Evolutionary conservation across 2,329 filamentous ascomycete genomes (phyloP), one percentile per base, ranked within the genome.

Genomic region (Tolypocladium paradoxum): DNA sequence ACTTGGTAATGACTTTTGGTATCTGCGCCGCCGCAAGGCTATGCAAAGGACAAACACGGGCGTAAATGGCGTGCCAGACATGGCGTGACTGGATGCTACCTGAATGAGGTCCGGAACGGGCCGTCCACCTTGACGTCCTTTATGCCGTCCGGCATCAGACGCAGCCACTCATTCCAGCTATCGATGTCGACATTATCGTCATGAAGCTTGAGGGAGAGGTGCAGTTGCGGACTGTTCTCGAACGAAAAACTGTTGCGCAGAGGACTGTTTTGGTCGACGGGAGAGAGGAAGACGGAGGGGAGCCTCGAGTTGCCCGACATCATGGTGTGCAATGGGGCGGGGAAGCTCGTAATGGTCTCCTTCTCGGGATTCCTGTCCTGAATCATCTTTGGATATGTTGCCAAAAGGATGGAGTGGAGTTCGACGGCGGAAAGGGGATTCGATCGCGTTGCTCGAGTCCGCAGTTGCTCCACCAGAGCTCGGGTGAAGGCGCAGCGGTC

Each of bases 91-190:
- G 29, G 2, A 49, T 36, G 40, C 48, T 55, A 64, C 50, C 60
- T 55, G 47, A 64, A 63, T 3, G 56, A 51, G 9, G 60, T 50
- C 53, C 68, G 63, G 51, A 70, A 77, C 22, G 76, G 75, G 3
- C 76, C 76, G 27, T 82, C 78, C 45, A 81, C 73, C 63, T 75
- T 77, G 53, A 81, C 70, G 54, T 81, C 78, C 58, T 69, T 74
- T 57, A 82, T 73, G 8, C 77, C 75, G 53, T 80, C 77, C 2
- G 79, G 79, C 73, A 82, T 78, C 60, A 77, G 68, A 24, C 79
- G 74, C 56, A 83, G 64, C 78, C 79, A 82, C 60, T 82, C 78
- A 52, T 74, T 70, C 78, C 79, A 81, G 52, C 67, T 74, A 50
- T 82, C 77, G 51, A 76, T 62, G 55, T 78, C 74, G 55, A 79